Conservation (phyloP, 345 rosid genomes). For the Aquilaria malaccensis region DNA sequence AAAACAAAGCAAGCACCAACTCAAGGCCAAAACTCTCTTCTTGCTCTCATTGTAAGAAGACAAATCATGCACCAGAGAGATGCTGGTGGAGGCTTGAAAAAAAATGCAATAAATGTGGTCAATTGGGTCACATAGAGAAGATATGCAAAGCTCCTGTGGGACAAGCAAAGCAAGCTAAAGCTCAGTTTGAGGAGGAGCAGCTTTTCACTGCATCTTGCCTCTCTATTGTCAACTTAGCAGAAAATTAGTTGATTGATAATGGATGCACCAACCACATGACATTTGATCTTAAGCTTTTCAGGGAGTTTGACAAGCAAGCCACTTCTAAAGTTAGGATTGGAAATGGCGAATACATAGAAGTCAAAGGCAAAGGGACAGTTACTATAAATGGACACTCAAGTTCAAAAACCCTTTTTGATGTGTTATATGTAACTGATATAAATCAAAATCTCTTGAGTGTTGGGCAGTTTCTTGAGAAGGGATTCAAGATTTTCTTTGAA, state of each 20-base stretch:
- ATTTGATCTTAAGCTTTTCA: background rate
- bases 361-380: background rate
- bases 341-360: background rate
- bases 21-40: background rate
- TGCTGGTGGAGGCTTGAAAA: background rate
- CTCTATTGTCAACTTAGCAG: no score
- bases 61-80: no score
- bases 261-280: constrained; percentile 3
- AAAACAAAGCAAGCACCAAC: no score
- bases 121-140: background rate
- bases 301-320: background rate
- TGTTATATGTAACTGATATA: background rate
- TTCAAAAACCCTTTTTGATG: background rate
- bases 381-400: background rate
- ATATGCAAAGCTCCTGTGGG: background rate
- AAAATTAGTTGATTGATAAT: background rate
- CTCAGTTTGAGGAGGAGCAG: background rate
- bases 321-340: background rate
- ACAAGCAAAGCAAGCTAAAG: background rate
- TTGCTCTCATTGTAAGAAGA: background rate
- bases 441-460: no score
- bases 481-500: no score
- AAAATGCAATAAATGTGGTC: background rate
- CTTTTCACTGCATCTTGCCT: background rate
- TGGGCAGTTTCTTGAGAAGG: no score